Conservation (phyloP, 352 stramenopile species). For the Saprolegnia parasitica region DNA sequence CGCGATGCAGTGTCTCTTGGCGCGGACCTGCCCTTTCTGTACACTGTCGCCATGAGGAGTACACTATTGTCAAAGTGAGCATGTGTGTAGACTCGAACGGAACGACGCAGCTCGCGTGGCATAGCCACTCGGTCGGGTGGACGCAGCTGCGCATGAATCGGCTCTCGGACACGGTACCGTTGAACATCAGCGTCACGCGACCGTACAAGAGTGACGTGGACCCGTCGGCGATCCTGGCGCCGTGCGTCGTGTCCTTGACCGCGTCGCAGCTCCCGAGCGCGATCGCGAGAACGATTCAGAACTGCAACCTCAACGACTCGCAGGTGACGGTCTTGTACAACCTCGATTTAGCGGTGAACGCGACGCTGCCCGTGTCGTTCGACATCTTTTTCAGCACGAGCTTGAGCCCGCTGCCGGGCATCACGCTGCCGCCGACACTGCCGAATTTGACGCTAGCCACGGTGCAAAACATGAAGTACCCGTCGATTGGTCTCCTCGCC, state of each 20-base stretch:
- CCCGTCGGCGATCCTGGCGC: not conserved
- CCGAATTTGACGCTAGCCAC: not conserved
- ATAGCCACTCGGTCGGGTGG: not conserved
- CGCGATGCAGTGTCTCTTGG: not conserved
- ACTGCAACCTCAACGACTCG: slow-evolving; percentile 1
- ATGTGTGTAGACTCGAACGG: not conserved
- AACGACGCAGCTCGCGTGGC: not conserved
- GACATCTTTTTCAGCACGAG: slow-evolving; percentile 1
- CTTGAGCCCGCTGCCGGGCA: slow-evolving; percentile 3
- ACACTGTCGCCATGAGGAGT: not conserved
- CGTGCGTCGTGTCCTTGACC: not conserved
- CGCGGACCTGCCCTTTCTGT: slow-evolving; percentile 22
- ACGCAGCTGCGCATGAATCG: slow-evolving; percentile 4
- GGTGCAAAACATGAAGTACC: not conserved
- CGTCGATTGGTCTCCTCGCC: not conserved
- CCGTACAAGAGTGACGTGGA: slow-evolving; percentile 4
- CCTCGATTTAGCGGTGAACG: not conserved
- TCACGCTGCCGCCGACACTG: not conserved
- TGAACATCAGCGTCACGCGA: not conserved
- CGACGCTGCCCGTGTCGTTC: not conserved
- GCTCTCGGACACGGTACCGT: not conserved
- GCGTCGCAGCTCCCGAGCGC: not conserved
- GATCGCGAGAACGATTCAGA: slow-evolving; percentile 1
- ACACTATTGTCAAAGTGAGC: not conserved
- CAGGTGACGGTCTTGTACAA: slow-evolving; percentile 10